Evolutionary conservation across 768 basidiomycete species (phyloP).

Genomic region (Leccinum imitatum): DNA sequence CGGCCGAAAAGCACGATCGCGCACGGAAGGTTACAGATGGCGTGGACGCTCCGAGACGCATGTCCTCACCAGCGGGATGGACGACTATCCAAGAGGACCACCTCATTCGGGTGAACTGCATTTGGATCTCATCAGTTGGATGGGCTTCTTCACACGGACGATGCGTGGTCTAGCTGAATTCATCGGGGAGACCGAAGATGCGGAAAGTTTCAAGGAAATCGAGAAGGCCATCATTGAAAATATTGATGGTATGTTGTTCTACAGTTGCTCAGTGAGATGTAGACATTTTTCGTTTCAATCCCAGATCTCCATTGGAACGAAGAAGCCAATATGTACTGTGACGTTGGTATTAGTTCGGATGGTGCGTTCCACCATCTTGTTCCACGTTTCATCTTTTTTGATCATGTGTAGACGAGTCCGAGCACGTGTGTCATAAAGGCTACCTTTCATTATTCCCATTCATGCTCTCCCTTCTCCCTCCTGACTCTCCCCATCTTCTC

Average conservation of each 20-base stretch:
- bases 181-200: slow-evolving; percentile 84
- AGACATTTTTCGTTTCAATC: slow-evolving; percentile 1
- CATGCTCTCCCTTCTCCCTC: slow-evolving; percentile 74
- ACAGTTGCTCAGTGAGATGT: not conserved
- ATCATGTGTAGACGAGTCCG: slow-evolving; percentile 72
- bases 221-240: slow-evolving; percentile 82
- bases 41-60: slow-evolving; percentile 83
- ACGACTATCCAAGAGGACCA: slow-evolving; percentile 91
- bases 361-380: slow-evolving; percentile 44
- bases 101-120: slow-evolving; percentile 92
- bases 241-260: slow-evolving; percentile 64
- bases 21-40: slow-evolving; percentile 92
- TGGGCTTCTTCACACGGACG: slow-evolving; percentile 92
- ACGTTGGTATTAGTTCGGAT: slow-evolving; percentile 79
- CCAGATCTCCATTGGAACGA: slow-evolving; percentile 93
- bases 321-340: slow-evolving; percentile 90
- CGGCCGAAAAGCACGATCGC: slow-evolving; percentile 77
- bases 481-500: slow-evolving; percentile 76
- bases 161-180: slow-evolving; percentile 91
- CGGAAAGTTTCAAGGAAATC: slow-evolving; percentile 68
- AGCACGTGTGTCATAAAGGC: slow-evolving; percentile 87
- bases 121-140: slow-evolving; percentile 92
- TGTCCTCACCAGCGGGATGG: slow-evolving; percentile 93
- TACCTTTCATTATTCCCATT: slow-evolving; percentile 96
- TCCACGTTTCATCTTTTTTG: slow-evolving; percentile 1